Percentiles rank a stretch among this genome's conserved stretches.
These are phyloP conservation scores for Ascochyta pisi DNA, from an alignment of 2,329 filamentous ascomycete genomes.

Conservation along the genomic window DNA sequence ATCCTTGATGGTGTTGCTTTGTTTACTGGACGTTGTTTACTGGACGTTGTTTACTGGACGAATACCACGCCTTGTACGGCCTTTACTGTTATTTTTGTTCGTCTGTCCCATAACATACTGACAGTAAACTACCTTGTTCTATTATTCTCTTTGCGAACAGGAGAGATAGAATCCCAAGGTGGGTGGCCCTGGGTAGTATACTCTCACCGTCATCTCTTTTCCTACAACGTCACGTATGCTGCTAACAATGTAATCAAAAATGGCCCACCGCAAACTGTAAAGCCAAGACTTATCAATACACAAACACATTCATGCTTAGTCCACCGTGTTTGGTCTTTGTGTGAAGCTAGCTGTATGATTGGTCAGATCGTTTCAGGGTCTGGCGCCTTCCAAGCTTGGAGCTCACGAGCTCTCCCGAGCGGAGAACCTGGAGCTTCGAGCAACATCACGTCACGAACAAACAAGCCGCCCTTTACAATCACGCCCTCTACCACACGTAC, in stretches of 20 bases:
- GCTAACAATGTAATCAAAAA: too few species aligned
- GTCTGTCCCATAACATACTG: neutral
- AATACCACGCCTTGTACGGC: neutral
- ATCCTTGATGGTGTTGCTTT: neutral
- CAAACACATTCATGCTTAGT: too few species aligned
- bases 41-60: neutral
- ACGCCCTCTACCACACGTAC: neutral
- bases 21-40: neutral
- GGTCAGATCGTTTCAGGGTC: neutral
- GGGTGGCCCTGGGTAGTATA: too few species aligned
- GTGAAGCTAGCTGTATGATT: neutral
- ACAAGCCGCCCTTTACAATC: constrained; percentile 4
- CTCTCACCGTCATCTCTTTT: too few species aligned
- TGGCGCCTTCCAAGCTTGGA: neutral
- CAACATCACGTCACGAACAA: constrained; percentile 18
- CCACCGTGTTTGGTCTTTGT: neutral
- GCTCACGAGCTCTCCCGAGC: constrained; percentile 14
- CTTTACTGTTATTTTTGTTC: neutral
- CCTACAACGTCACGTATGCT: too few species aligned
- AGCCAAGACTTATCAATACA: too few species aligned
- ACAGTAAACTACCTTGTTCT: too few species aligned
- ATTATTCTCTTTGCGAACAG: too few species aligned
- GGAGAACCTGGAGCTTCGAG: constrained; percentile 17
- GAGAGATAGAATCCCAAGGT: too few species aligned
- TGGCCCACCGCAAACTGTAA: too few species aligned